Percentiles rank a stretch among this genome's conserved stretches.
phyloP scores from a whole-genome alignment of 2,329 filamentous ascomycete genomes.

The Aureobasidium zeae region DNA sequence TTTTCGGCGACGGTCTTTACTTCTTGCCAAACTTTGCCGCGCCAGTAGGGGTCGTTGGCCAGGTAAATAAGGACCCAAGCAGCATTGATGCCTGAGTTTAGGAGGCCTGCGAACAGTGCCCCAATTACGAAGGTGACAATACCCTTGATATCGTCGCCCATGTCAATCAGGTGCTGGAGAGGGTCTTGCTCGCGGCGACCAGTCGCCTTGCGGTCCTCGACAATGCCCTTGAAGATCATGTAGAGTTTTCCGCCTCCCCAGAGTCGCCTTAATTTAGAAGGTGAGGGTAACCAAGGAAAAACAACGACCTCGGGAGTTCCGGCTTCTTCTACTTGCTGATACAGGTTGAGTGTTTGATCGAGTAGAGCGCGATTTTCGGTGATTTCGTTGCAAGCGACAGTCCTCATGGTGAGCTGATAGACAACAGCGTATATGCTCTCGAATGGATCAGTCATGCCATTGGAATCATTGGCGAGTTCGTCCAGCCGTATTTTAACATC shows the following conservation, averaged over 20 bases:
- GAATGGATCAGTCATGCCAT: constrained; percentile 43
- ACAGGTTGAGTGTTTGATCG: constrained; percentile 36
- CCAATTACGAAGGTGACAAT: constrained; percentile 45
- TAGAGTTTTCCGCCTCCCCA: constrained; percentile 42
- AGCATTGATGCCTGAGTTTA: constrained; percentile 50
- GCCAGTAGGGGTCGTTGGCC: constrained; percentile 39
- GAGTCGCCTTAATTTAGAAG: constrained; percentile 35
- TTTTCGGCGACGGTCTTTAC: constrained; percentile 38
- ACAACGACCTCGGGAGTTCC: constrained; percentile 40
- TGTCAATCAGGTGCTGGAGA: constrained; percentile 46
- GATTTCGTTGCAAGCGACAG: constrained; percentile 45
- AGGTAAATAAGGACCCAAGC: constrained; percentile 46
- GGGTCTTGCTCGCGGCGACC: constrained; percentile 41
- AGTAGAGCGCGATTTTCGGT: constrained; percentile 39
- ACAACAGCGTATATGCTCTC: constrained; percentile 45
- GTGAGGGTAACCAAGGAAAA: constrained; percentile 44
- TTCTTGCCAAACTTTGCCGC: constrained; percentile 37
- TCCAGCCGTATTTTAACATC: constrained; percentile 36
- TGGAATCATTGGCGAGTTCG: constrained; percentile 27
- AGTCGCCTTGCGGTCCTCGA: constrained; percentile 37
- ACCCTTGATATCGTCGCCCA: constrained; percentile 37
- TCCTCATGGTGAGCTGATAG: constrained; percentile 50
- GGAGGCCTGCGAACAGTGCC: constrained; percentile 46
- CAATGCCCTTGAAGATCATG: constrained; percentile 40
- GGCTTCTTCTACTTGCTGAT: constrained; percentile 39